Evolutionary conservation across 2,329 filamentous ascomycete species (phyloP).

Genomic region (Thielaviopsis populi): DNA sequence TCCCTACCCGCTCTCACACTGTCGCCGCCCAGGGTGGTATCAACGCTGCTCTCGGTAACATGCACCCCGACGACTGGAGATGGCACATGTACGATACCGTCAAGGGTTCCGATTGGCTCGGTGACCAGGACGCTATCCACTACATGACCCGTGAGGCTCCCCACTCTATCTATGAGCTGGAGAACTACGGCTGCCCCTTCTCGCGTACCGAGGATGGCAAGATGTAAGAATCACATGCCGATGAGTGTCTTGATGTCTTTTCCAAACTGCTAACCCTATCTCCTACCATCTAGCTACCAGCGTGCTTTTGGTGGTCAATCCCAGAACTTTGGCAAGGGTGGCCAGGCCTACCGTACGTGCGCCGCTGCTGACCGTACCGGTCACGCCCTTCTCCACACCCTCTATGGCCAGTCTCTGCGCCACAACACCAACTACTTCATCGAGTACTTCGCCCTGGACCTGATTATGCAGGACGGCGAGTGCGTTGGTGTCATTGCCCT

Average conservation of each 20-base stretch:
- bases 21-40: slow-evolving; percentile 73
- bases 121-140: slow-evolving; percentile 94
- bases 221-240: slow-evolving; percentile 45
- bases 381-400: slow-evolving; percentile 92
- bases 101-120: slow-evolving; percentile 94
- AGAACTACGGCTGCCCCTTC: slow-evolving; percentile 96
- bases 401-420: slow-evolving; percentile 90
- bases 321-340: slow-evolving; percentile 87
- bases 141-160: slow-evolving; percentile 97
- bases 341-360: slow-evolving; percentile 94
- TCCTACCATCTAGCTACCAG: slow-evolving; percentile 54
- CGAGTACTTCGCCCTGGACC: slow-evolving; percentile 92
- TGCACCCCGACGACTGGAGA: slow-evolving; percentile 97
- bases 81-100: slow-evolving; percentile 99
- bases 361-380: slow-evolving; percentile 93
- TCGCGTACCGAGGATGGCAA: slow-evolving; percentile 90
- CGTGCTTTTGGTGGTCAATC: slow-evolving; percentile 97
- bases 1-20: slow-evolving; percentile 73
- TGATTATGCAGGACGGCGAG: slow-evolving; percentile 94
- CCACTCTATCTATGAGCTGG: slow-evolving; percentile 80
- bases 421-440: slow-evolving; percentile 99
- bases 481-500: slow-evolving; percentile 95
- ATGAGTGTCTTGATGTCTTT: background rate
- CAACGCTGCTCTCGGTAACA: slow-evolving; percentile 81
- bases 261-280: slow-evolving; percentile 15